A percentile compares a stretch with the other conserved stretches of the same genome.
Conservation (phyloP, 2,329 filamentous ascomycete species). For the Alternaria tenuissima region DNA sequence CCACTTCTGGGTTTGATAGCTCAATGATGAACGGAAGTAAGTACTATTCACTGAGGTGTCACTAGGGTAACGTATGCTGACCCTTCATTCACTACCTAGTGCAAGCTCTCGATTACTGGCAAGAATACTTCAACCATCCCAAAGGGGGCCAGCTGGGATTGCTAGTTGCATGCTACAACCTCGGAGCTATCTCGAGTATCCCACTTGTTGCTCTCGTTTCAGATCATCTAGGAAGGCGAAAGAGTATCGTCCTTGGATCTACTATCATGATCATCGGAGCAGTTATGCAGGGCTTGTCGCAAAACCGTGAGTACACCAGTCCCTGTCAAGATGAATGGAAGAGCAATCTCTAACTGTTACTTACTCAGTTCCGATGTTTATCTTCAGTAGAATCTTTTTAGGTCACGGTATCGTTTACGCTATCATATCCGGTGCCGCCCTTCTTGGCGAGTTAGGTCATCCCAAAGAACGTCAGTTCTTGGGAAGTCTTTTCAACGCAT, state of each 20-base stretch:
- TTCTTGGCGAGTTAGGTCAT: slow-evolving; percentile 72
- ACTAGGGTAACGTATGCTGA: not conserved
- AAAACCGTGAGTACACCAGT: slow-evolving; percentile 38
- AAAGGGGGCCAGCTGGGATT: slow-evolving; percentile 61
- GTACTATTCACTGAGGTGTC: not conserved
- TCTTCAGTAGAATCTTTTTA: slow-evolving; percentile 67
- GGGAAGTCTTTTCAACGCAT: slow-evolving; percentile 73
- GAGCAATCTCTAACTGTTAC: not conserved
- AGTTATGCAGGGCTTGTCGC: slow-evolving; percentile 63
- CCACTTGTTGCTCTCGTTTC: slow-evolving; percentile 66
- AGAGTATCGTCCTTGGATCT: slow-evolving; percentile 65
- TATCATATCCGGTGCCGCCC: slow-evolving; percentile 69
- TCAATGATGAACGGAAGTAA: not conserved
- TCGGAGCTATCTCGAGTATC: slow-evolving; percentile 66
- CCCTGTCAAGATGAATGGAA: too few relatives aligned
- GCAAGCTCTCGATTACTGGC: slow-evolving; percentile 50
- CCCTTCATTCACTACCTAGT: slow-evolving; percentile 52
- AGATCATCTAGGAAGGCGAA: slow-evolving; percentile 63
- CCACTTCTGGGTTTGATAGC: slow-evolving; percentile 65
- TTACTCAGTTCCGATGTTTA: slow-evolving; percentile 57
- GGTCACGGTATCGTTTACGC: slow-evolving; percentile 73
- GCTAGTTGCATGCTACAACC: slow-evolving; percentile 66
- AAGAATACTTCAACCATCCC: slow-evolving; percentile 58
- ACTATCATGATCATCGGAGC: slow-evolving; percentile 64
- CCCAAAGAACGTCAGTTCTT: slow-evolving; percentile 72